Base-by-base conservation (phyloP, 345 rosid genomes). In the Melaleuca quinquenervia region DNA sequence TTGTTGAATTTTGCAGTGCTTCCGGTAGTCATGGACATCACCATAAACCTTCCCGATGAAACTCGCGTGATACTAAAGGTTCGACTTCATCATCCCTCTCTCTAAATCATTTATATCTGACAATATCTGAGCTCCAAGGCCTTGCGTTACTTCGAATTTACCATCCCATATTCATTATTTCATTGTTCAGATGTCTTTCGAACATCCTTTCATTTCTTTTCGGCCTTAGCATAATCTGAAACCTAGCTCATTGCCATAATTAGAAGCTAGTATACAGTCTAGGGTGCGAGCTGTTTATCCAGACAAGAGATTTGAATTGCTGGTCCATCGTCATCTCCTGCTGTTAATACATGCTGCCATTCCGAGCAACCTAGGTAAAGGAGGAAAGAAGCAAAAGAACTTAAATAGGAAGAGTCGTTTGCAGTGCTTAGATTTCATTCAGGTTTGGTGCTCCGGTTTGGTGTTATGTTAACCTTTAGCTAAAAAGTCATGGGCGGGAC, bases 31-130 rank as follows among this genome's bases (percentile, higher is more conserved):
- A 88, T 93, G 90, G 99, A 97, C 89, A 91, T 97, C 92, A 89
- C 98, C 20, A 90, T 96, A 11, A 91, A 93, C 87, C 98, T 97
- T 84, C 98, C 98, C 2, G 98, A 95, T 55, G 98, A 95, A 75
- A 94, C 98, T 87, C 93, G 83, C 74, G 94, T 92, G 56, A 84
- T 93, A 84, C 88, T 97, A 70, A 97, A 97, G 99, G 99, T 97
- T 85, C 49, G 92, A 16, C 13, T 62, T 15, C 76, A 12, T 26
- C 5, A 0, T 36, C 29, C 45, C 22, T 82, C 84, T 53, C 51
- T 52, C 24, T 15, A 16, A 27, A 14, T 29, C 50, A 32, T 78
- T 86, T 32, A 83, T 85, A 55, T 83, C 80, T 52, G 44, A 84
- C 49, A 7, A 5, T 21, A 2, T 41, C 58, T 52, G 32, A 83